These are phyloP conservation scores for Pezicula radicicola DNA, from an alignment of 2,329 filamentous ascomycete genomes.

Conservation along the genomic window DNA sequence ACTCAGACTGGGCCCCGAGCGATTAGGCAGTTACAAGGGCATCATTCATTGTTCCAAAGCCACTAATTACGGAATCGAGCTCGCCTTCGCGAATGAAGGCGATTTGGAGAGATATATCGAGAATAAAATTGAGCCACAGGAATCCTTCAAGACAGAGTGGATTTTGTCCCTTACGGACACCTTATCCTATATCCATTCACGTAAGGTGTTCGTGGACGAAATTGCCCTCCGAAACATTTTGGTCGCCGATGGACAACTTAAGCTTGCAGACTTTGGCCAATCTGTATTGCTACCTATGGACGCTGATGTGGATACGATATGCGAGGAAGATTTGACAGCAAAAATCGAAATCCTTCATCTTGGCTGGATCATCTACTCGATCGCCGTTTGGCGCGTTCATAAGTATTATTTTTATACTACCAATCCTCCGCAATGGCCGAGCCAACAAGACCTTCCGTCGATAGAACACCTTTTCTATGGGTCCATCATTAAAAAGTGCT, in stretches of 20 bases:
- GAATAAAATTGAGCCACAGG: background rate
- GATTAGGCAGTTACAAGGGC: background rate
- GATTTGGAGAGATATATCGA: background rate
- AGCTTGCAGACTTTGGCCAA: background rate
- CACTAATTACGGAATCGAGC: background rate
- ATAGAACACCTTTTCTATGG: background rate
- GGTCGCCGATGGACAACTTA: background rate
- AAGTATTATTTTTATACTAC: background rate
- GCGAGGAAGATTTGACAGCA: background rate
- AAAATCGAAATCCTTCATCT: background rate
- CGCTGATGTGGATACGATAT: background rate
- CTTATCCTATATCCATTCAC: background rate
- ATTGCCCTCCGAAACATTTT: background rate
- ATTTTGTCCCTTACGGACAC: background rate
- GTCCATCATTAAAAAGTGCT: background rate
- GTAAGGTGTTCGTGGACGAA: background rate
- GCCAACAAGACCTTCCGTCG: background rate
- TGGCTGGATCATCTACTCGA: background rate
- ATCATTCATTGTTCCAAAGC: background rate
- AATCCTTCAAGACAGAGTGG: background rate
- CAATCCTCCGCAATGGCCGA: background rate
- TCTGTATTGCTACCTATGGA: background rate
- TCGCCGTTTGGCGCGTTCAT: background rate
- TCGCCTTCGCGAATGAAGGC: background rate
- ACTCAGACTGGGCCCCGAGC: too few species aligned